Conservation (phyloP, 2,329 filamentous ascomycete species). For the Cladophialophora immunda region DNA sequence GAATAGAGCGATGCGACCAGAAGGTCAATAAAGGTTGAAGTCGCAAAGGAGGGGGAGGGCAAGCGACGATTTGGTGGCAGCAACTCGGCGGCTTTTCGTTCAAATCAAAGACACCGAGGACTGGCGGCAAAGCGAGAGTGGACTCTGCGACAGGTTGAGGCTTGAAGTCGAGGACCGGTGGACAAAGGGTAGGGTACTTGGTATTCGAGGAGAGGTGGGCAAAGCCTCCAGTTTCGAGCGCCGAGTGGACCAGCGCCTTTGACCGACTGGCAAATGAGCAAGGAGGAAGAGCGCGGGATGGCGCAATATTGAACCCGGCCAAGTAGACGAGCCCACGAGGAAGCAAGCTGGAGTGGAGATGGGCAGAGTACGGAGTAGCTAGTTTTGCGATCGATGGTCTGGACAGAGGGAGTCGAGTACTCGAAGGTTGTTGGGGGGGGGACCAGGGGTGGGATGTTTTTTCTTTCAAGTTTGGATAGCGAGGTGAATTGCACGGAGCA, state of each 20-base stretch:
- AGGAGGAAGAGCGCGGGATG: constrained; percentile 29
- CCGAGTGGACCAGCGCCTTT: background rate
- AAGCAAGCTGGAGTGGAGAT: constrained; percentile 16
- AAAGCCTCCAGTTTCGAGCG: constrained; percentile 3
- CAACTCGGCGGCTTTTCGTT: constrained; percentile 18
- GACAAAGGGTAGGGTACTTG: constrained; percentile 4
- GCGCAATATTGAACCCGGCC: constrained; percentile 31
- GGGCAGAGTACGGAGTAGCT: background rate
- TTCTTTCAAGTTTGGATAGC: background rate
- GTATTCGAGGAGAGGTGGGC: background rate
- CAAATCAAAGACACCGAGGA: constrained; percentile 12
- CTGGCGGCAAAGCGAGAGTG: constrained; percentile 27
- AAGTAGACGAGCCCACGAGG: constrained; percentile 20
- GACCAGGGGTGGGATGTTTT: background rate
- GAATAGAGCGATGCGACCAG: constrained; percentile 11
- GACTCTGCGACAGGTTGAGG: constrained; percentile 24
- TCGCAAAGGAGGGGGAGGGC: constrained; percentile 7
- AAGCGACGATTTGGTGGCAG: constrained; percentile 1
- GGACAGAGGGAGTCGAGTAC: background rate
- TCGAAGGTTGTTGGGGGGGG: background rate
- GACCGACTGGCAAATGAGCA: constrained; percentile 17
- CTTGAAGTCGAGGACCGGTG: constrained; percentile 7
- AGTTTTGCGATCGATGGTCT: constrained; percentile 3
- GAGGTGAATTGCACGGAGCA: background rate
- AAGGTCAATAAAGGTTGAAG: constrained; percentile 17